phyloP scores from a whole-genome alignment of 768 basidiomycete genomes.

The Chalciporus sphaerocephalus region DNA sequence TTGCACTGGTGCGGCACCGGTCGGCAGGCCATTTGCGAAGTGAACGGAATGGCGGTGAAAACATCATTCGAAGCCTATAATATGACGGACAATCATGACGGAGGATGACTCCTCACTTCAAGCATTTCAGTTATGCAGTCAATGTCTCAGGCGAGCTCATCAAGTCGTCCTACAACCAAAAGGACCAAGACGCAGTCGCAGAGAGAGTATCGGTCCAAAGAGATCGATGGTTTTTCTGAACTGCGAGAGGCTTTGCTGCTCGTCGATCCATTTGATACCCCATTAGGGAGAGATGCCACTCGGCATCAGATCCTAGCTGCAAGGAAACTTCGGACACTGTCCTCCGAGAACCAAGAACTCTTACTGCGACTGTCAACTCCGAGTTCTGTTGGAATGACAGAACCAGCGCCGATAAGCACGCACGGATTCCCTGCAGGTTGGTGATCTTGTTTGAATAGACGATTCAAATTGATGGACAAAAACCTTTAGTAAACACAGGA shows the following conservation, averaged over 20 bases:
- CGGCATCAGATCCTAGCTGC: slow-evolving; percentile 38
- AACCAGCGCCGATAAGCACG: background rate
- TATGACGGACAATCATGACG: background rate
- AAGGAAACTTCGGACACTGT: slow-evolving; percentile 42
- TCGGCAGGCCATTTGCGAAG: no score
- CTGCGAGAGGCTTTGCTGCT: slow-evolving; percentile 24
- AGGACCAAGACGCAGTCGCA: no score
- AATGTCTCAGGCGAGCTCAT: slow-evolving; percentile 5
- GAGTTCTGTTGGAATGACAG: background rate
- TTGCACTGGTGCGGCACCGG: no score
- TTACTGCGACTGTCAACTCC: slow-evolving; percentile 11
- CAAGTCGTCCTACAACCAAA: no score
- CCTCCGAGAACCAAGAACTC: slow-evolving; percentile 23
- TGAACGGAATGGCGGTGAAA: slow-evolving; percentile 3
- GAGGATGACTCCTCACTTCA: slow-evolving; percentile 20
- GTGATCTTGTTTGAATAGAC: slow-evolving; percentile 4
- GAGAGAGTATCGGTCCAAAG: background rate
- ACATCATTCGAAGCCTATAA: slow-evolving; percentile 14
- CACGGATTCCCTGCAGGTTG: slow-evolving; percentile 4
- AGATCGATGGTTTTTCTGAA: slow-evolving; percentile 7
- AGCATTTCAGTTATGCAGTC: slow-evolving; percentile 29
- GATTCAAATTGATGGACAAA: background rate
- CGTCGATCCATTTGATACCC: slow-evolving; percentile 22
- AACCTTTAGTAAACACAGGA: slow-evolving; percentile 8
- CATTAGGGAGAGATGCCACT: slow-evolving; percentile 26